Evolutionary conservation across 2,329 filamentous ascomycete species (phyloP), one percentile per base, ranked within the genome.

Genomic region (Clarireedia hainanense): DNA sequence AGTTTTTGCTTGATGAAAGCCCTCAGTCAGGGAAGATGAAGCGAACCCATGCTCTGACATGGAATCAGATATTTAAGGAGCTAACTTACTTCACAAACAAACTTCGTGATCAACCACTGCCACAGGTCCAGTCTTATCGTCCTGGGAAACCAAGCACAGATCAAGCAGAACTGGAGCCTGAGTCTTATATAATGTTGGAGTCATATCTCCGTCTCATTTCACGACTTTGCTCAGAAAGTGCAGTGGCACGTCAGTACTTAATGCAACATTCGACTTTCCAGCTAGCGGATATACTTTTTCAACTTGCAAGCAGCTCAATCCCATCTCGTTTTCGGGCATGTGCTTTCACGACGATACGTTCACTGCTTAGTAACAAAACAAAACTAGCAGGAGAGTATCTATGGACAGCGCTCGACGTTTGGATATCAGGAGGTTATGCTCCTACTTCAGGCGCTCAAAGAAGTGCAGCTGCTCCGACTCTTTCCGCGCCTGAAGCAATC

Each of bases 161-260:
- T 46, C 80, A 86, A 58, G 84, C 89, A 58, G 91, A 95, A 68
- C 78, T 80, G 27, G 92, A 96, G 68, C 89, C 91, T 4, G 95
- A 99, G 70, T 95, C 89, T 42, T 85, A 87, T n/a, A 88, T 96
- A 72, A 96, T 99, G 89, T 78, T 99, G 27, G 91, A 96, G 68
- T 92, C 90, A 64, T 97, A 97, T 69, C 77, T 99, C 52, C 84
- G 92, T 30, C 79, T 99, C 5, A 88, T 96, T 64, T 83, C 89
- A 3, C 90, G 95, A 69, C 76, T 99, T 9, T 85, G 86, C 59
- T 78, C 80, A 23, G 84, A 92, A 67, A 96, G 89, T 66, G 76
- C 80, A 57, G 75, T 77, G 20, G 87, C 90, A 1, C 81, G 92
- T 50, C 73, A 80, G 36, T 96, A 86, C 76, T 77, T 97, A 57